A percentile compares a stretch with the other conserved stretches of the same genome.
These are phyloP conservation scores for Metschnikowia peoriensis DNA, from an alignment of 805 yeast species.

Conservation along the genomic window DNA sequence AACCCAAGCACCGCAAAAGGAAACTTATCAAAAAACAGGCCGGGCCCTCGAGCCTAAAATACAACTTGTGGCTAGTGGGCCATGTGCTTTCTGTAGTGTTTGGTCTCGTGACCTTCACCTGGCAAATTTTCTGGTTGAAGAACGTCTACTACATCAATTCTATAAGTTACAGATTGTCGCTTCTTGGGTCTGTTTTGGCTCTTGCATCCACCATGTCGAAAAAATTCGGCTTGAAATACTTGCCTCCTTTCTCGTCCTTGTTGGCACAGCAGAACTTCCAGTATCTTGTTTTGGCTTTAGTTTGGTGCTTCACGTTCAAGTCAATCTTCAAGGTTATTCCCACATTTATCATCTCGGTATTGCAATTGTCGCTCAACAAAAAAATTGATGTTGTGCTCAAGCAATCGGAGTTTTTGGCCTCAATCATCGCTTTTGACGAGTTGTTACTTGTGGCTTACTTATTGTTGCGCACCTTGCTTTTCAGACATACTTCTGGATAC, in stretches of 20 bases:
- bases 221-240: constrained; percentile 53
- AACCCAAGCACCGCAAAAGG: constrained; percentile 19
- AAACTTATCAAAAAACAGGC: constrained; percentile 31
- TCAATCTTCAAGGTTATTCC: constrained; percentile 68
- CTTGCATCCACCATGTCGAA: constrained; percentile 54
- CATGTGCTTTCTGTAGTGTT: constrained; percentile 46
- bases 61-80: constrained; percentile 56
- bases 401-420: constrained; percentile 38
- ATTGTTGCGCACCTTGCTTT: constrained; percentile 54
- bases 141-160: constrained; percentile 44
- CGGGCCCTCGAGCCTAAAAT: constrained; percentile 40
- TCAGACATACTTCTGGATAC: constrained; percentile 69
- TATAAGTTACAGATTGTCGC: constrained; percentile 52
- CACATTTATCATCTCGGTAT: constrained; percentile 50
- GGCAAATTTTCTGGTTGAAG: constrained; percentile 41
- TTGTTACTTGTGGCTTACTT: constrained; percentile 52
- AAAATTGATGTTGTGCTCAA: constrained; percentile 42
- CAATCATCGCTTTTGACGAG: constrained; percentile 60
- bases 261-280: constrained; percentile 78
- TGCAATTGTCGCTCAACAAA: constrained; percentile 50
- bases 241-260: constrained; percentile 62
- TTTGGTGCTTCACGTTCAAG: constrained; percentile 65
- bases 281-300: constrained; percentile 49
- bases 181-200: constrained; percentile 55
- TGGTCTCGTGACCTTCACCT: constrained; percentile 38